Evolutionary conservation across 306 rosid species (phyloP), one percentile per base, ranked within the genome.

Genomic region (Cajanus cajan): DNA sequence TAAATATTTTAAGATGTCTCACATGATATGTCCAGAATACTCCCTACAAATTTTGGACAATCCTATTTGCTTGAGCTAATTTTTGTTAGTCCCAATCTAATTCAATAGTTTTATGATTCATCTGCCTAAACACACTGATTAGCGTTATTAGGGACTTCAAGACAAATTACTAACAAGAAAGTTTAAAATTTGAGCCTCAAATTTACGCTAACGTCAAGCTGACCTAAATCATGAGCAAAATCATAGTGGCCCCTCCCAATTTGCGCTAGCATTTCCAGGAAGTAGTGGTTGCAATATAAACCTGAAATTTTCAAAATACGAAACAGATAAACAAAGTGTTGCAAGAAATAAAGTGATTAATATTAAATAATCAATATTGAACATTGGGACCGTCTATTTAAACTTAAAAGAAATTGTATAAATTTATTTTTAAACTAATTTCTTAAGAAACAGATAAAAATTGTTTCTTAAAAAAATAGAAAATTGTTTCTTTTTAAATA

Each of bases 221-320:
- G 66, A 93, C 98, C 98, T 85, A 83, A 77, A 84, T 95, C 94
- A 85, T 77, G 82, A 62, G 89, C 89, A 10, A 90, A 92, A 78
- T 90, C 97, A 85, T 77, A 78, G 70, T 84, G 85, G 10, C 98
- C 97, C 86, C 84, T 87, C 68, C 96, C 96, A 51, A 92, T 83
- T 74, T 92, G 88, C 14, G 98, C 93, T 66, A 95, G 87, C 90
- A 86, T 88, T 91, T 90, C 97, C 85, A 95, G 90, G 89, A 95
- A 95, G 90, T 90, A 91, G 78, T 90, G 97, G 78, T 95, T 92
- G 78, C 98, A 95, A 83, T 83, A 84, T 71, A 90, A 81, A 79
- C 98, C 98, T 95, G 90, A 82, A 82, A 36, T 2, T 74, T 63
- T 51, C 74, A 68, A 21, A 78, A 48, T 22, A 76, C 7, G 10